Percentiles rank a stretch among this genome's conserved stretches.
Evolutionary conservation across 768 basidiomycete species (phyloP).

Genomic region (Tulasnella sp.): DNA sequence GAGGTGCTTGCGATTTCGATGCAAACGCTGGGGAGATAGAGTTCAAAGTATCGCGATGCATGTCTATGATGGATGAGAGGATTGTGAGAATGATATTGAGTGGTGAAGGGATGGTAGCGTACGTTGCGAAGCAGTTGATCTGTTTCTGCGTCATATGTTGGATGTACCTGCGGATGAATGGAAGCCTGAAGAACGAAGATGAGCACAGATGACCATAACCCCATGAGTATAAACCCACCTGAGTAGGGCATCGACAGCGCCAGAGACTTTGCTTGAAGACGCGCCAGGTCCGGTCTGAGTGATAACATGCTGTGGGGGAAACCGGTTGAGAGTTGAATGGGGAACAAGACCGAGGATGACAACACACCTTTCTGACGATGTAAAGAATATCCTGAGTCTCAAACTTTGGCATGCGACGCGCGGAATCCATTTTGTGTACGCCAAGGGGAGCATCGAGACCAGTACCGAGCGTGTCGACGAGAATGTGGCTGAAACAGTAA

Average conservation of each 20-base stretch:
- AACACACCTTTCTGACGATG: slow-evolving; percentile 62
- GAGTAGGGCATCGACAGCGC: slow-evolving; percentile 67
- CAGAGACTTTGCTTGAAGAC: slow-evolving; percentile 36
- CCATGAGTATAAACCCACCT: slow-evolving; percentile 36
- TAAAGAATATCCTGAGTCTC: slow-evolving; percentile 51
- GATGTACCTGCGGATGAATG: slow-evolving; percentile 64
- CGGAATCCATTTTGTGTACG: slow-evolving; percentile 82
- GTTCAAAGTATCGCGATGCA: slow-evolving; percentile 77
- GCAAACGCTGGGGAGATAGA: slow-evolving; percentile 68
- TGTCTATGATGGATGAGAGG: slow-evolving; percentile 39
- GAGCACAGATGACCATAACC: slow-evolving; percentile 14
- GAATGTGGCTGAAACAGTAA: slow-evolving; percentile 37
- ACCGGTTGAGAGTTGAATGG: slow-evolving; percentile 40
- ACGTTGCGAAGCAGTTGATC: slow-evolving; percentile 88
- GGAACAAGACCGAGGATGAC: no score
- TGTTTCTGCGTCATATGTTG: slow-evolving; percentile 66
- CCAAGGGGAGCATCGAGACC: slow-evolving; percentile 55
- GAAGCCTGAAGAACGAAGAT: slow-evolving; percentile 37
- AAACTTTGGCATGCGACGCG: slow-evolving; percentile 63
- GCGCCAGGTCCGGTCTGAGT: slow-evolving; percentile 17
- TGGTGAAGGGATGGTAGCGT: slow-evolving; percentile 31
- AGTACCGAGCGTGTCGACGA: slow-evolving; percentile 80
- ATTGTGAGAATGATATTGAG: slow-evolving; percentile 21
- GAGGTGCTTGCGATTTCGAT: slow-evolving; percentile 86
- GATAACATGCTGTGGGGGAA: slow-evolving; percentile 17